phyloP scores from a whole-genome alignment of 352 stramenopile species.

The Globisporangium echinulatum region DNA sequence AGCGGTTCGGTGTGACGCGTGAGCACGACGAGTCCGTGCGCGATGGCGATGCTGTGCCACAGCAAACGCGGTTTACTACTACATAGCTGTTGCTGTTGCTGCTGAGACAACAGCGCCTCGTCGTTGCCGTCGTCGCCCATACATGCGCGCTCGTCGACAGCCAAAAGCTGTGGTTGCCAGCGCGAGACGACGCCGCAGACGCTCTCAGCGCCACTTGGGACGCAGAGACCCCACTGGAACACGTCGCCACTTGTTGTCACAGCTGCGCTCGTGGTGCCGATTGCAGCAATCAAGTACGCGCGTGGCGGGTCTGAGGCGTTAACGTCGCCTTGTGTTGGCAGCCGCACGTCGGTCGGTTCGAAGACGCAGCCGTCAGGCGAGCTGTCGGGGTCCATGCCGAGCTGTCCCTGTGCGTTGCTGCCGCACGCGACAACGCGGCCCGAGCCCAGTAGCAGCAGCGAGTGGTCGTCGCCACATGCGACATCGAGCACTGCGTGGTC shows the following conservation, averaged over 20 bases:
- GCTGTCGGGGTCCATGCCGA: conserved; percentile 37
- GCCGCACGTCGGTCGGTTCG: neutral
- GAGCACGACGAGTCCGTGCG: conserved; percentile 37
- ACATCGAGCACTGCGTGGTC: conserved; percentile 27
- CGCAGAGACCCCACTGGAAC: conserved; percentile 32
- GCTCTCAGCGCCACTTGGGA: conserved; percentile 22
- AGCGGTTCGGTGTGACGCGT: conserved; percentile 13
- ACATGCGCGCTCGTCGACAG: conserved; percentile 1
- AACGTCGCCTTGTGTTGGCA: neutral
- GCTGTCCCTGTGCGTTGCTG: conserved; percentile 65
- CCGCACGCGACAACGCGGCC: conserved; percentile 52
- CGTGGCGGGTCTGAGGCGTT: neutral
- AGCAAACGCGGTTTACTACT: neutral
- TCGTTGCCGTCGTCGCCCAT: neutral
- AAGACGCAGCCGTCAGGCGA: conserved; percentile 3
- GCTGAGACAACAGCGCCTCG: neutral
- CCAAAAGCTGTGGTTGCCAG: conserved; percentile 19
- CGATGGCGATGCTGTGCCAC: conserved; percentile 42
- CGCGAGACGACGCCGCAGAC: conserved; percentile 25
- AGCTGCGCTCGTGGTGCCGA: conserved; percentile 18
- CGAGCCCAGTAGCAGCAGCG: conserved; percentile 40
- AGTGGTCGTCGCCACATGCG: conserved; percentile 59
- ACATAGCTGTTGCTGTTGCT: neutral
- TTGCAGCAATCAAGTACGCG: conserved; percentile 27
- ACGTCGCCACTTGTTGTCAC: conserved; percentile 20